Percentiles rank a stretch among this genome's conserved stretches.
Evolutionary conservation across 257 asterid genomes (phyloP).

Genomic region (Nemophila menziesii): DNA sequence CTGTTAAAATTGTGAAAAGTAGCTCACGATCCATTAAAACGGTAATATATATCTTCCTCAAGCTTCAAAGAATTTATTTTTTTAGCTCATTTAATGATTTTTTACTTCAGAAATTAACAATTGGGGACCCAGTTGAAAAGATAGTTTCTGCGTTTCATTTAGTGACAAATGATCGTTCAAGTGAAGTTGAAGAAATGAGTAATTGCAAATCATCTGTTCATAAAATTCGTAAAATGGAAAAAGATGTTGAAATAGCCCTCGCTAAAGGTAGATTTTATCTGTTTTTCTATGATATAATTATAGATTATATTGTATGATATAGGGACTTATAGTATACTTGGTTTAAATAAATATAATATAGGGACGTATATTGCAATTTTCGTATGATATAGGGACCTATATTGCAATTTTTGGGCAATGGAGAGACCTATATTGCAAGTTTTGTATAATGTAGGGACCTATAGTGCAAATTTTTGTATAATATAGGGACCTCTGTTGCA

Average conservation of each 20-base stretch:
- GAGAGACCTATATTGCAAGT: too few species aligned
- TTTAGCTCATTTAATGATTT: conserved; percentile 5
- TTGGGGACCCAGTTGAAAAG: conserved; percentile 81
- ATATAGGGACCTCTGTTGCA: too few species aligned
- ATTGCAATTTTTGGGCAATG: too few species aligned
- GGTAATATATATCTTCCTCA: conserved; percentile 46
- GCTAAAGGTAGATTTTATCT: too few species aligned
- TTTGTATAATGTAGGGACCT: too few species aligned
- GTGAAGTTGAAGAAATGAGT: conserved; percentile 70
- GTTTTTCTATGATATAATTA: too few species aligned
- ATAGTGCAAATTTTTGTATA: too few species aligned
- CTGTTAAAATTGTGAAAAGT: conserved; percentile 66
- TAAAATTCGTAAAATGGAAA: conserved; percentile 65
- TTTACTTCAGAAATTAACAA: conserved; percentile 61
- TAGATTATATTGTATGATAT: too few species aligned
- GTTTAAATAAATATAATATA: too few species aligned
- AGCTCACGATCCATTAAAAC: conserved; percentile 75
- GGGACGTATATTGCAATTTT: too few species aligned
- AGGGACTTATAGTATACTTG: too few species aligned
- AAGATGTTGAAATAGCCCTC: conserved; percentile 49
- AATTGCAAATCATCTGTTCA: conserved; percentile 65
- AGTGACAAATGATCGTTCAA: conserved; percentile 45
- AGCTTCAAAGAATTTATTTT: background rate
- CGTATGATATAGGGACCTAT: too few species aligned
- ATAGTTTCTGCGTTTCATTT: conserved; percentile 71